phyloP scores from a whole-genome alignment of 2,329 filamentous ascomycete genomes.

The Penicillium sp. region DNA sequence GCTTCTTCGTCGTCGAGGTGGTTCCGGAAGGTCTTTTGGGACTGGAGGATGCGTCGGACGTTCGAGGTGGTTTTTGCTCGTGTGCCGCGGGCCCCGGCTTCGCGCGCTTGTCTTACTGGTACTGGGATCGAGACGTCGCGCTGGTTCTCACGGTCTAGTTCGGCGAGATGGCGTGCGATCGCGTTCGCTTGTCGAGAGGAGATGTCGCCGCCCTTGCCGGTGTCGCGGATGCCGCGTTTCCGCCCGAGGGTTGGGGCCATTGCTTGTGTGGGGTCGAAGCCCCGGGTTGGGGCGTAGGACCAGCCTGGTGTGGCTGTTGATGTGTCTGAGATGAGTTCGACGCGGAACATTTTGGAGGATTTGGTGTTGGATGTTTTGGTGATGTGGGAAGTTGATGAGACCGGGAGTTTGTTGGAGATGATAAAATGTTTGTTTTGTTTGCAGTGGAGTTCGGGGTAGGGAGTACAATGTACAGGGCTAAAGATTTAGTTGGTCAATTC shows the following conservation, averaged over 20 bases:
- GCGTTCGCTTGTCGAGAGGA: conserved; percentile 80
- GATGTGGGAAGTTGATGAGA: conserved; percentile 6
- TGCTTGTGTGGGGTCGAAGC: conserved; percentile 57
- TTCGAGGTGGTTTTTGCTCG: conserved; percentile 45
- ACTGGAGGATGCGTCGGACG: conserved; percentile 47
- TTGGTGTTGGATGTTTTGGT: not conserved
- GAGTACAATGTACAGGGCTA: not conserved
- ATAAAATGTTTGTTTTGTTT: conserved; percentile 20
- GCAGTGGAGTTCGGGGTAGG: conserved; percentile 1
- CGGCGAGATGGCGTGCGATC: conserved; percentile 74
- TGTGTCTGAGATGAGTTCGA: conserved; percentile 75
- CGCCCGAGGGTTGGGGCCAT: conserved; percentile 53
- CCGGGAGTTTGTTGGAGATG: conserved; percentile 2
- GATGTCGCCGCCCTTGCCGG: conserved; percentile 59
- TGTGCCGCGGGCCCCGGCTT: conserved; percentile 34
- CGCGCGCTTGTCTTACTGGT: conserved; percentile 51
- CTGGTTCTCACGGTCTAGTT: conserved; percentile 77
- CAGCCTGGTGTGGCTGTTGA: conserved; percentile 76
- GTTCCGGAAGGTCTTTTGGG: conserved; percentile 50
- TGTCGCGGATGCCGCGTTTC: conserved; percentile 68
- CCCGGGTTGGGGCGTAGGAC: conserved; percentile 81
- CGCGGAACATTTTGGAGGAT: conserved; percentile 57
- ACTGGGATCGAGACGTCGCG: conserved; percentile 70
- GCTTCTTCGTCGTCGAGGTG: conserved; percentile 53
- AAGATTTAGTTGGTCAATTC: not conserved